phyloP scores from a whole-genome alignment of 768 basidiomycete species.

The Leucosporidium scottii region DNA sequence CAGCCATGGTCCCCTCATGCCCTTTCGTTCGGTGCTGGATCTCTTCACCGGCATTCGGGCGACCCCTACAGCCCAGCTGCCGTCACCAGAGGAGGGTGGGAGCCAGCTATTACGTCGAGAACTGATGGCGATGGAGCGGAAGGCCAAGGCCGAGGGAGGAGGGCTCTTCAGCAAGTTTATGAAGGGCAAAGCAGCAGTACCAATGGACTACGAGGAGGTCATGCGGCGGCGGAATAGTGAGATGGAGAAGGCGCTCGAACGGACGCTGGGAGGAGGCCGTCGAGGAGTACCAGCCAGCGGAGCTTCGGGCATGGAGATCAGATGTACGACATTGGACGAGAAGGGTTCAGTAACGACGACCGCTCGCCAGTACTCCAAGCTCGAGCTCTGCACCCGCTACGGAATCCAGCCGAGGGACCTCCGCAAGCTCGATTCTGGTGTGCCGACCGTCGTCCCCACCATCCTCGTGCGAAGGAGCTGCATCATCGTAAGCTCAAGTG shows the following conservation, averaged over 20 bases:
- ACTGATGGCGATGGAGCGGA: no score
- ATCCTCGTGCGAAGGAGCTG: slow-evolving; percentile 83
- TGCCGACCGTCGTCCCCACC: slow-evolving; percentile 65
- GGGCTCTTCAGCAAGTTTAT: not conserved
- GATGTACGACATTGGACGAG: slow-evolving; percentile 25
- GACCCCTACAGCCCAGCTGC: no score
- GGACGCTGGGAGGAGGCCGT: slow-evolving; percentile 18
- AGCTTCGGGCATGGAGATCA: slow-evolving; percentile 13
- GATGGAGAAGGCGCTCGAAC: slow-evolving; percentile 26
- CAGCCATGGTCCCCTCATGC: no score
- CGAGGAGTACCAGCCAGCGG: slow-evolving; percentile 3
- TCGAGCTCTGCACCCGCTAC: slow-evolving; percentile 79
- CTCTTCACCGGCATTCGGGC: no score
- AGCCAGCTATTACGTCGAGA: no score
- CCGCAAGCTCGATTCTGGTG: slow-evolving; percentile 75
- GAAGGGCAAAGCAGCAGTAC: not conserved
- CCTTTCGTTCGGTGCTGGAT: no score
- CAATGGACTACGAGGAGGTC: slow-evolving; percentile 1
- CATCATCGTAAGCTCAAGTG: slow-evolving; percentile 56
- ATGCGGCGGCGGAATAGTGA: slow-evolving; percentile 15
- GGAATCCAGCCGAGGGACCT: slow-evolving; percentile 87
- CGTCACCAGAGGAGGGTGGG: no score
- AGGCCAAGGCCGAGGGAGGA: not conserved
- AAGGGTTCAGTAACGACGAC: slow-evolving; percentile 65
- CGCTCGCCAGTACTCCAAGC: slow-evolving; percentile 81